These are phyloP conservation scores for Blastomyces percursus DNA, from an alignment of 2,329 filamentous ascomycete genomes.

Conservation along the genomic window DNA sequence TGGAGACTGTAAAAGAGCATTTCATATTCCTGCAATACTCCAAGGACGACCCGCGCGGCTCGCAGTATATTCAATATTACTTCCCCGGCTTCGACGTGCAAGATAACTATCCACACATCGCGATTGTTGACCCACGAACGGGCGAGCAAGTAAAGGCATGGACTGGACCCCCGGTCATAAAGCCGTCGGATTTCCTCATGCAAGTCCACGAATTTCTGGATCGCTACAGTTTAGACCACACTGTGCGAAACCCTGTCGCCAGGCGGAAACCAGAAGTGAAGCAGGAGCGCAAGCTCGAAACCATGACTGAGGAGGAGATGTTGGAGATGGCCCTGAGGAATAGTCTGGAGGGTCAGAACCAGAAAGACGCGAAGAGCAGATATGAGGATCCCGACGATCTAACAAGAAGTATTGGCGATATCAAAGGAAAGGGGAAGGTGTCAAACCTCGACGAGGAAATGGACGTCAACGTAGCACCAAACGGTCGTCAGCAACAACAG, in stretches of 20 bases:
- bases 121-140: constrained; percentile 88
- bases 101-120: constrained; percentile 92
- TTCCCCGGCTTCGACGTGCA: constrained; percentile 66
- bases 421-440: constrained; percentile 45
- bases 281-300: constrained; percentile 62
- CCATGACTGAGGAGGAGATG: constrained; percentile 97
- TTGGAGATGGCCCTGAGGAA: constrained; percentile 85
- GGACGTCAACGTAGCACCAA: constrained; percentile 25
- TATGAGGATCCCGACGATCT: constrained; percentile 77
- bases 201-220: constrained; percentile 95
- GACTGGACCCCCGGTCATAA: constrained; percentile 72
- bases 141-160: constrained; percentile 96
- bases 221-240: constrained; percentile 76
- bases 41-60: constrained; percentile 67
- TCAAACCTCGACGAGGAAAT: constrained; percentile 26
- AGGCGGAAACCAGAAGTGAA: constrained; percentile 60
- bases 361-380: constrained; percentile 28
- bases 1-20: constrained; percentile 73
- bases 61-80: constrained; percentile 83
- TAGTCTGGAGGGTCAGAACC: constrained; percentile 54
- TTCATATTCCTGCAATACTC: constrained; percentile 94
- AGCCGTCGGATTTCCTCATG: constrained; percentile 69
- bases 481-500: constrained; percentile 13
- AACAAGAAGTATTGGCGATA: constrained; percentile 52
- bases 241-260: constrained; percentile 87